These are phyloP conservation scores for Botrytis fabae DNA, from an alignment of 2,329 filamentous ascomycete genomes.

Conservation along the genomic window DNA sequence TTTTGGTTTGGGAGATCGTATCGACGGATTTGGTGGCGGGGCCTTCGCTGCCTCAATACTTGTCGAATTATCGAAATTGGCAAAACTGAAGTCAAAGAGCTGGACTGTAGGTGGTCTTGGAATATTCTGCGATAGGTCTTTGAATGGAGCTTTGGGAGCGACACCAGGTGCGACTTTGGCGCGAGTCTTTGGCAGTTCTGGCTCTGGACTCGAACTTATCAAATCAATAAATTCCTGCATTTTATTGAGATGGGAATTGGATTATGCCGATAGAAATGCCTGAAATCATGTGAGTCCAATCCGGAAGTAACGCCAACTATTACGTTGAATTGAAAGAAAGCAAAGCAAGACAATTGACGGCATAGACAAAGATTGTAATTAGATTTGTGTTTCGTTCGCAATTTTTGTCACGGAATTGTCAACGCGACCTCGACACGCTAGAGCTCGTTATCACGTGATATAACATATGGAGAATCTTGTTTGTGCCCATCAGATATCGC, in stretches of 20 bases:
- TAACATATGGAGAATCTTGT: too few relatives aligned
- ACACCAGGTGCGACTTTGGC: background rate
- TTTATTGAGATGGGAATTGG: background rate
- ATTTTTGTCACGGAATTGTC: background rate
- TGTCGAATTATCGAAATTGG: background rate
- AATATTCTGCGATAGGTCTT: background rate
- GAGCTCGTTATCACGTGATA: background rate
- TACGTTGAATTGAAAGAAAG: background rate
- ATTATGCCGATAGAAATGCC: background rate
- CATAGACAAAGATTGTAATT: background rate
- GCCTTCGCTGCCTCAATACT: background rate
- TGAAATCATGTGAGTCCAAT: background rate
- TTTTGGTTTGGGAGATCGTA: background rate
- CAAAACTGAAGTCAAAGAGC: background rate
- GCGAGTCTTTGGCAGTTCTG: slow-evolving; percentile 4
- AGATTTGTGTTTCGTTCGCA: background rate
- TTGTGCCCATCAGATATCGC: background rate
- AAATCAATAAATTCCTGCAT: slow-evolving; percentile 9
- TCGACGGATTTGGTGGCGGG: background rate
- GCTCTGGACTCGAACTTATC: slow-evolving; percentile 19
- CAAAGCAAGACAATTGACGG: background rate
- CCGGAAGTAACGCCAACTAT: background rate
- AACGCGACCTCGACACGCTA: background rate
- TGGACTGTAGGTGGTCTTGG: background rate
- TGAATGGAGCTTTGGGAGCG: background rate